These are phyloP conservation scores for Starmerella vitae DNA, from an alignment of 805 yeast genomes.

Conservation along the genomic window DNA sequence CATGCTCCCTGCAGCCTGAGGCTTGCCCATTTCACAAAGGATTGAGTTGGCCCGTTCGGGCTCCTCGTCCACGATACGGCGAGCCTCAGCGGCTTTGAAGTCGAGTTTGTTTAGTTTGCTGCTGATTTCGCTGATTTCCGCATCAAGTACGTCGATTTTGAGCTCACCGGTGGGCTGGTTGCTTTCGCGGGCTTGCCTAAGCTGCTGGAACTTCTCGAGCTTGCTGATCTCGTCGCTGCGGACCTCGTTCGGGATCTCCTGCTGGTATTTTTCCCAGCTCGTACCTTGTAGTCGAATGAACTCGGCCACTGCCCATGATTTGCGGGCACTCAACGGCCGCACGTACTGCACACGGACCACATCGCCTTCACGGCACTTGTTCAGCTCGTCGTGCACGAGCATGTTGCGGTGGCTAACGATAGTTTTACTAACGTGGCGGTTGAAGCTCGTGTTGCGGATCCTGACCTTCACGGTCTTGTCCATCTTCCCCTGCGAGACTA, in stretches of 20 bases:
- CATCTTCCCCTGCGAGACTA: conserved; percentile 93
- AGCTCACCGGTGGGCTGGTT: conserved; percentile 24
- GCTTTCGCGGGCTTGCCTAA: conserved; percentile 31
- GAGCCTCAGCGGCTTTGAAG: conserved; percentile 18
- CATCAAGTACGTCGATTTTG: conserved; percentile 31
- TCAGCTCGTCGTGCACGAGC: conserved; percentile 87
- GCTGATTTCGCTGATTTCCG: conserved; percentile 29
- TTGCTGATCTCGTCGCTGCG: conserved; percentile 49
- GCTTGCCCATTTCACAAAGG: conserved; percentile 28
- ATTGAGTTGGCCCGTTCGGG: conserved; percentile 30
- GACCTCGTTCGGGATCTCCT: conserved; percentile 56
- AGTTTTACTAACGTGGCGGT: conserved; percentile 40
- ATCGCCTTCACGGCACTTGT: conserved; percentile 88
- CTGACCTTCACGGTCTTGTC: conserved; percentile 88
- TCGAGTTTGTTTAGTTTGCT: conserved; percentile 23
- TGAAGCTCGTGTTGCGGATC: conserved; percentile 62
- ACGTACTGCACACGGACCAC: conserved; percentile 77
- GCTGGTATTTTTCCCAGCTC: conserved; percentile 69
- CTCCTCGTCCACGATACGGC: conserved; percentile 25
- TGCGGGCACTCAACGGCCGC: conserved; percentile 69
- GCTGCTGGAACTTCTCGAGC: conserved; percentile 40
- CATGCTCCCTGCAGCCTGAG: conserved; percentile 35
- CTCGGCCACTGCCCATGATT: conserved; percentile 84
- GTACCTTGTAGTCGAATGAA: conserved; percentile 82
- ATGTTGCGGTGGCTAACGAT: conserved; percentile 66